Evolutionary conservation across 129 eudicot genomes (phyloP).

Genomic region (Tagetes patula): DNA sequence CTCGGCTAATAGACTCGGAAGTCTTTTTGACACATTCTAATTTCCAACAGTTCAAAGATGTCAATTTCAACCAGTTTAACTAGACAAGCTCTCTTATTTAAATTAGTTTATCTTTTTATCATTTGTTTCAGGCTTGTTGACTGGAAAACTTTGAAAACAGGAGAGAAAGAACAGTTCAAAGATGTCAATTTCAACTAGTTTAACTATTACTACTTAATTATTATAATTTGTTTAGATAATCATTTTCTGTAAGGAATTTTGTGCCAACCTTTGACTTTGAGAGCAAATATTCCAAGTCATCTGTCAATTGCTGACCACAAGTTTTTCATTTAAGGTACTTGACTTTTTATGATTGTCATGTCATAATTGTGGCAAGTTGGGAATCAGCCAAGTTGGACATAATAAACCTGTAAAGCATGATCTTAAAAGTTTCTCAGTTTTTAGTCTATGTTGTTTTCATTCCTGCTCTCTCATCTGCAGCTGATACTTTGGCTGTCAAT

Average conservation of each 20-base stretch:
- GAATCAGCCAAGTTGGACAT: background rate
- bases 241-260: background rate
- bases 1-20: too few relatives aligned
- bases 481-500: slow-evolving; percentile 27
- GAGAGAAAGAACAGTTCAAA: background rate
- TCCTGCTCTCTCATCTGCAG: slow-evolving; percentile 1
- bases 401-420: background rate
- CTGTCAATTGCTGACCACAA: too few relatives aligned
- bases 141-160: background rate
- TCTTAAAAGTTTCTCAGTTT: background rate
- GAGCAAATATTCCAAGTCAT: too few relatives aligned
- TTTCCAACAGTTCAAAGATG: background rate
- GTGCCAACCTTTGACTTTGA: background rate
- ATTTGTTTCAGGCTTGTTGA: background rate
- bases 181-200: background rate
- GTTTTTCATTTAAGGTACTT: background rate
- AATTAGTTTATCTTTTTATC: too few relatives aligned
- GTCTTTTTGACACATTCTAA: too few relatives aligned
- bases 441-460: slow-evolving; percentile 13
- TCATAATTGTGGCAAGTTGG: background rate
- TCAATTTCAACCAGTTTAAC: background rate
- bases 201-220: background rate
- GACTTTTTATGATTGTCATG: background rate
- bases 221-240: background rate
- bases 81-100: too few relatives aligned